These are phyloP conservation scores for Hyparrhenia diplandra DNA, from an alignment of 176 grass and related monocot species.

Conservation along the genomic window DNA sequence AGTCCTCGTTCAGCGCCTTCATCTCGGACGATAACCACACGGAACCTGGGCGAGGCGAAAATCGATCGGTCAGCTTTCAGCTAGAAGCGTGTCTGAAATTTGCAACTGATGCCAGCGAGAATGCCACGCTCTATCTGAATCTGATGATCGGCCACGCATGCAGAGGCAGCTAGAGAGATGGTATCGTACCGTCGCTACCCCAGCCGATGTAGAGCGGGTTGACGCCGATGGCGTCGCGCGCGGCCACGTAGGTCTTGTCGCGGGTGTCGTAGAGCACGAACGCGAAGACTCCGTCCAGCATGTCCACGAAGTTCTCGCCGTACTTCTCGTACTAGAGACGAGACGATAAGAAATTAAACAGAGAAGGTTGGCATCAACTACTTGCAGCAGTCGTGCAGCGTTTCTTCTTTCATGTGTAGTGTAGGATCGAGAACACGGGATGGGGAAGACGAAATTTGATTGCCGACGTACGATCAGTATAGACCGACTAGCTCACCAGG, in stretches of 20 bases:
- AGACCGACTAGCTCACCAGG: too few species aligned
- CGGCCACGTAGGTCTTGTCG: constrained; percentile 63
- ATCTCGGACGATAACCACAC: constrained; percentile 91
- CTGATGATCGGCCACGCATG: too few species aligned
- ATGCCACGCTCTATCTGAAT: too few species aligned
- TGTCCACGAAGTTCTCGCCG: constrained; percentile 83
- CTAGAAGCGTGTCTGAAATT: too few species aligned
- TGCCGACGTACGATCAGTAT: too few species aligned
- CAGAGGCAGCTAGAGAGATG: too few species aligned
- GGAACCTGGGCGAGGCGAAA: constrained; percentile 47
- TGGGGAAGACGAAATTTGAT: too few species aligned
- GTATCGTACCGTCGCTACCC: constrained; percentile 68
- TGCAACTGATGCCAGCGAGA: background rate
- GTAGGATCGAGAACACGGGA: too few species aligned
- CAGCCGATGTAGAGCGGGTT: constrained; percentile 96
- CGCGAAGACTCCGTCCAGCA: constrained; percentile 95
- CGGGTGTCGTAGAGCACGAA: constrained; percentile 88
- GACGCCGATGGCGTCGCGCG: constrained; percentile 88
- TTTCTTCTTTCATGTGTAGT: background rate
- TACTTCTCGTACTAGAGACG: constrained; percentile 88
- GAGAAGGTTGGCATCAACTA: constrained; percentile 1
- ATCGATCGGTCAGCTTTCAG: background rate
- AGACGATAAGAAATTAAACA: background rate
- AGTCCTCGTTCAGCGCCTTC: constrained; percentile 92
- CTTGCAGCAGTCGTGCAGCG: background rate